Evolutionary conservation across 805 yeast genomes (phyloP), one percentile per base, ranked within the genome.

Genomic region (Candida sphagnicola): DNA sequence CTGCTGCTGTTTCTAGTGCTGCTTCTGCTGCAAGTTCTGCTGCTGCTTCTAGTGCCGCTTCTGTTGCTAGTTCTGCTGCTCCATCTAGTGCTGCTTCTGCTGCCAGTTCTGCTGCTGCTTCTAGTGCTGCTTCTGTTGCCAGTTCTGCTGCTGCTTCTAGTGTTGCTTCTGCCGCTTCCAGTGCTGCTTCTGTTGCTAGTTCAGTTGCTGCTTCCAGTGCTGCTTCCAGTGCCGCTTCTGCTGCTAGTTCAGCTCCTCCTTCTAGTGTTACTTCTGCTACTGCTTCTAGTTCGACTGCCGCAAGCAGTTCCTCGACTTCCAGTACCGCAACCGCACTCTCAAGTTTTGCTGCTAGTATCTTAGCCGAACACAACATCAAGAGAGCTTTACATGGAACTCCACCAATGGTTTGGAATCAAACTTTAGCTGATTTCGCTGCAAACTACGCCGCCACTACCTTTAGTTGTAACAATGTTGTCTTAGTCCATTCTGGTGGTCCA

Each of bases 401-500:
- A 33, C 42, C 49, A 16, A 52, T 67, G 39, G 29, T 42, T 3
- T 67, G 73, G 73, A 54, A 63, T 46, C 28, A 47, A 14, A 45
- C 53, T 8, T 57, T 67, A 43, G 64, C 64, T 18, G 42, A 57
- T 28, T 67, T 50, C 37, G 70, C 69, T 33, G 59, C 62, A 13
- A 48, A 56, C 32, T 79, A 73, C 50, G 85, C 88, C 16, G 67
- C 75, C 10, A 68, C 66, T 33, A 42, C 54, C 13, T 74, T 74
- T 51, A 62, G 70, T 29, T 84, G 85, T 54, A 64, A 69, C 48
- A 75, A 80, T 5, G 87, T 84, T 46, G 60, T 66, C 38, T 66
- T 84, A 48, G 59, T 70, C 13, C 91, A 85, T 61, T 79, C 88
- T 15, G 67, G 72, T 26, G 80, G 82, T 11, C 73, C 73, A 13